Evolutionary conservation across 1,139 yeast species (phyloP), one percentile per base, ranked within the genome.

Genomic region (Trichomonascaceae sp.): DNA sequence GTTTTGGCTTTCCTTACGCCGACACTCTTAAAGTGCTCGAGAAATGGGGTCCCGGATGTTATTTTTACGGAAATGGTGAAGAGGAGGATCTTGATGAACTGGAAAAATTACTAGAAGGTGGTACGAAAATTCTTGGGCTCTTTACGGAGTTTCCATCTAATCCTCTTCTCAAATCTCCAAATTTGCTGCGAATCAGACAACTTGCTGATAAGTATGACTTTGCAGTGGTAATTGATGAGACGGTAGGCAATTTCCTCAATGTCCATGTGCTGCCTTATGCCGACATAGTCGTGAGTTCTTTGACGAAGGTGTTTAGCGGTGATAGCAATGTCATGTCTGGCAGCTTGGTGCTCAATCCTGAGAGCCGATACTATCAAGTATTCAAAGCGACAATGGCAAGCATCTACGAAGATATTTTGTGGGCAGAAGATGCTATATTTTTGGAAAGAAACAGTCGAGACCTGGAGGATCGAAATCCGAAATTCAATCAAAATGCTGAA

Each of bases 291-390:
- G 95, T 86, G 43, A 82, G 95, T 20, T 88, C 96, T 20, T 76
- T 93, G 59, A 91, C 98, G 10, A 93, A 93, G 69, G 88, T 91
- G 13, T 93, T 93, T 65, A 85, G 95, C 30, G 98, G 98, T 17
- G 97, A 89, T 67, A 85, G 96, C 47, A 90, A 91, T 65, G 97
- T 93, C 52, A 87, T 91, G 91, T 96, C 93, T 0, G 99, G 99
- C 3, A 84, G 95, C 13, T 71, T 91, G 58, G 84, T 90, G 10
- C 72, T 93, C 61, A 93, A 91, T 66, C 87, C 93, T 7, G 65
- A 75, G 12, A 78, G 93, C 13, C 73, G 71, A 47, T 72, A 71
- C 58, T 89, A 87, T 69, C 53, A 61, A 0, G 61, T 62, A 45
- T 78, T 91, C 53, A 84, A 85, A 65, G 59, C 69, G 24, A 79